Percentiles rank a stretch among this genome's conserved stretches.
Conservation (phyloP, 768 basidiomycete genomes). For the Leccinellum luteum region DNA sequence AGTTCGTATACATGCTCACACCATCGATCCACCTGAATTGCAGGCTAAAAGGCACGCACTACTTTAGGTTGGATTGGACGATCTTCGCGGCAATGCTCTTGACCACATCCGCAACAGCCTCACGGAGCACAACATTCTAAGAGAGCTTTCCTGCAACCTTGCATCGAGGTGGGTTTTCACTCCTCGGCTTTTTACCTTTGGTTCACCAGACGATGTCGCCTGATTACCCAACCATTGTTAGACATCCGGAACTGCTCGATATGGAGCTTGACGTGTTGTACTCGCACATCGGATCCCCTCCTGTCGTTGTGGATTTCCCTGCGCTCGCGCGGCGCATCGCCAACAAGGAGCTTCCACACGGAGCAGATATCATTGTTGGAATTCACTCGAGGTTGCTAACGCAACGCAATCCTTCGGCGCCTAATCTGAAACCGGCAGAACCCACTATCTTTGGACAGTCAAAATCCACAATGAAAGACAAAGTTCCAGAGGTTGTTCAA, state of each 20-base stretch:
- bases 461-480: no score
- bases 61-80: conserved; percentile 20
- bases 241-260: conserved; percentile 15
- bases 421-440: background rate
- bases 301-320: conserved; percentile 12
- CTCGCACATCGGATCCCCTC: conserved; percentile 16
- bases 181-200: background rate
- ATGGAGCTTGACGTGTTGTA: conserved; percentile 22
- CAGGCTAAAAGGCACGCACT: background rate
- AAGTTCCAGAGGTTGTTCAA: no score
- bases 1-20: conserved; percentile 15
- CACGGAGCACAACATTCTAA: conserved; percentile 22
- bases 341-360: conserved; percentile 11
- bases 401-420: background rate
- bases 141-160: conserved; percentile 21
- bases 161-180: conserved; percentile 10
- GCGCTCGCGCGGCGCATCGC: conserved; percentile 15
- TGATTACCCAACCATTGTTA: background rate
- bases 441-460: no score
- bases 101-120: conserved; percentile 15
- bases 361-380: background rate
- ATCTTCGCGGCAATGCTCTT: conserved; percentile 17
- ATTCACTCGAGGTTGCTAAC: background rate
- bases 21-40: background rate
- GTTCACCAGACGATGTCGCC: background rate